Conservation (phyloP, 2,329 filamentous ascomycete genomes). For the Calcarisporium arbuscula region DNA sequence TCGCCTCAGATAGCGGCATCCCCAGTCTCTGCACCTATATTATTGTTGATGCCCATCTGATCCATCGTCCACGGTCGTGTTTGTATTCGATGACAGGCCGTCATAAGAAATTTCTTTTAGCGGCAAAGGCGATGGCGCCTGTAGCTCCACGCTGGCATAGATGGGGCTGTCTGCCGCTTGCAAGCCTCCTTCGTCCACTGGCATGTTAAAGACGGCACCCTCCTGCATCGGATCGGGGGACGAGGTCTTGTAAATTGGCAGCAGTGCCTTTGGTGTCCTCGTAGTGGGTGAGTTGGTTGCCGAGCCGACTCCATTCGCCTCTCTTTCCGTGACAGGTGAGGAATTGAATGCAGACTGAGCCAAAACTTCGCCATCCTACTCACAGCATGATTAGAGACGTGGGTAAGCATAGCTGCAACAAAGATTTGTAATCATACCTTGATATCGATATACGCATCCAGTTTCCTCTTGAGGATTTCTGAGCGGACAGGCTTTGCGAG, state of each 20-base stretch:
- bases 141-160: constrained; percentile 14
- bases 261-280: too few relatives aligned
- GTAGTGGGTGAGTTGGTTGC: too few relatives aligned
- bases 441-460: constrained; percentile 51
- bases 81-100: constrained; percentile 14
- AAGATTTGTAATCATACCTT: constrained; percentile 24
- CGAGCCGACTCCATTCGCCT: constrained; percentile 3
- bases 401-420: too few relatives aligned
- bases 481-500: constrained; percentile 91
- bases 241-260: too few relatives aligned
- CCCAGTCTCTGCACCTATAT: too few relatives aligned
- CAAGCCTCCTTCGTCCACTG: constrained; percentile 19
- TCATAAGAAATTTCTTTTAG: constrained; percentile 17
- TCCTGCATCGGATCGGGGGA: constrained; percentile 26
- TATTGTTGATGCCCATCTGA: too few relatives aligned
- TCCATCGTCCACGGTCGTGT: too few relatives aligned
- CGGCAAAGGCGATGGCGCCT: constrained; percentile 13
- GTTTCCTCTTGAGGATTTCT: constrained; percentile 76
- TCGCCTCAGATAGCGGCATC: too few relatives aligned
- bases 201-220: constrained; percentile 25
- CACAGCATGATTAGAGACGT: too few relatives aligned
- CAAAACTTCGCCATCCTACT: too few relatives aligned
- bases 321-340: constrained; percentile 12
- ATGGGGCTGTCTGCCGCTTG: constrained; percentile 20
- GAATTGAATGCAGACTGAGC: too few relatives aligned